Evolutionary conservation across 257 asterid genomes (phyloP).

Genomic region (Coffea canephora): DNA sequence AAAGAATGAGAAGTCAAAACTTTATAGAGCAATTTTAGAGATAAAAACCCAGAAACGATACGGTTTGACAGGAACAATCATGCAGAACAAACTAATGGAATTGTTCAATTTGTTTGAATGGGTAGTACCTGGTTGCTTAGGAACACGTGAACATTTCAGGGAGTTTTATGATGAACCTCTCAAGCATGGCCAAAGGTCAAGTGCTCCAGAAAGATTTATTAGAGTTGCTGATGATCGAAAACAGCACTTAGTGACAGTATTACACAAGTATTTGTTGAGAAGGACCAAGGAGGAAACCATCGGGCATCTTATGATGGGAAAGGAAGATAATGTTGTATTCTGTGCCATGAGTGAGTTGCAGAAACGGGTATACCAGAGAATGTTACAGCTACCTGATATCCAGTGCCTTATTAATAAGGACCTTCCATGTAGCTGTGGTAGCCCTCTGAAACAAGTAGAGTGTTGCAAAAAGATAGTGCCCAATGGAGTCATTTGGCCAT

Average conservation of each 20-base stretch:
- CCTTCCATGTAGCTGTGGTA: conserved; percentile 85
- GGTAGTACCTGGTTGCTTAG: conserved; percentile 82
- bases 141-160: conserved; percentile 87
- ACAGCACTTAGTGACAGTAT: conserved; percentile 70
- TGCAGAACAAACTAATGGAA: conserved; percentile 96
- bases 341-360: conserved; percentile 94
- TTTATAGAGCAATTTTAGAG: conserved; percentile 60
- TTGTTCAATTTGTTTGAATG: conserved; percentile 82
- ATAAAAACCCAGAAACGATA: conserved; percentile 75
- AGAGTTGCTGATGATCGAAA: conserved; percentile 77
- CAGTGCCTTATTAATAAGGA: conserved; percentile 89
- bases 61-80: conserved; percentile 92
- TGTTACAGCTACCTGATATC: conserved; percentile 77
- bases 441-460: conserved; percentile 88
- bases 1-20: conserved; percentile 91
- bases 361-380: conserved; percentile 77
- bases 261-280: conserved; percentile 71
- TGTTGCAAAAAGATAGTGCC: conserved; percentile 84
- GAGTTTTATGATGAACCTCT: conserved; percentile 96
- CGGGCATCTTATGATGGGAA: conserved; percentile 97
- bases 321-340: conserved; percentile 91
- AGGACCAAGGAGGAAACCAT: conserved; percentile 97
- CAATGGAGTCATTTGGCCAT: conserved; percentile 83
- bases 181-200: conserved; percentile 92
- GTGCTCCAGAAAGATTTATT: conserved; percentile 76